Base-by-base conservation (phyloP, 352 stramenopile genomes). In the Phytophthora palmivora region DNA sequence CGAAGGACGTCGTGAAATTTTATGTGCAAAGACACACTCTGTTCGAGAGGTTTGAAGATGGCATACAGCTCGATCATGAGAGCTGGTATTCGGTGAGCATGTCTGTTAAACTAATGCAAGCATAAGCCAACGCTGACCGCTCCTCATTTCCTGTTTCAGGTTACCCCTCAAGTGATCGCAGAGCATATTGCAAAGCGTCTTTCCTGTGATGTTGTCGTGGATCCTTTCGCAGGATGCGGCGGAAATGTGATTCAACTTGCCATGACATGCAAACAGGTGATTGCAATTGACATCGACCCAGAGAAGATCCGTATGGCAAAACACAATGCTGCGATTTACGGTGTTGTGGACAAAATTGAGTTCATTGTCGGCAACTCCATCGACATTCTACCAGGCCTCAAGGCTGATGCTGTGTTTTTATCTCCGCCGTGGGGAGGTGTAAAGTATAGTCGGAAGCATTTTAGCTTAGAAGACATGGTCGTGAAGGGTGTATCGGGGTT, bases 171-270 rank as follows among this genome's bases (percentile, higher is more conserved):
- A 76, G 72, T 72, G 7, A 96, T 98, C 44, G 90, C 93, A 14
- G 70, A 89, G 48, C 74, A 97, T 51, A 92, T 97, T 50, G 93
- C 93, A 1, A 62, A 74, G 63, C 88, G 93, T 10, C 79, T 89
- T 15, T 58, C 70, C 15, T 95, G 85, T 50, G 87, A 95, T 56
- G 68, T 97, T 21, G 76, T 97, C 1, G 78, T 98, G 6, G 94
- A 98, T 49, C 83, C 89, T 14, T 98, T 98, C 60, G 87, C 91
- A 15, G 94, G 94, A 4, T 98, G 92, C 49, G 94, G 94, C 10
- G 94, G 94, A 24, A 98, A 98, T 65, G 86, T 92, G 14, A 97
- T 98, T 61, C 92, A 98, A 60, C 82, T 98, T 39, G 94, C 94
- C 12, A 77, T 78, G 55, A 92, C 85, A 8, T 97, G 90, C 56